Conservation (phyloP, 495 filamentous ascomycete species). For the Apiosordaria backusii region DNA sequence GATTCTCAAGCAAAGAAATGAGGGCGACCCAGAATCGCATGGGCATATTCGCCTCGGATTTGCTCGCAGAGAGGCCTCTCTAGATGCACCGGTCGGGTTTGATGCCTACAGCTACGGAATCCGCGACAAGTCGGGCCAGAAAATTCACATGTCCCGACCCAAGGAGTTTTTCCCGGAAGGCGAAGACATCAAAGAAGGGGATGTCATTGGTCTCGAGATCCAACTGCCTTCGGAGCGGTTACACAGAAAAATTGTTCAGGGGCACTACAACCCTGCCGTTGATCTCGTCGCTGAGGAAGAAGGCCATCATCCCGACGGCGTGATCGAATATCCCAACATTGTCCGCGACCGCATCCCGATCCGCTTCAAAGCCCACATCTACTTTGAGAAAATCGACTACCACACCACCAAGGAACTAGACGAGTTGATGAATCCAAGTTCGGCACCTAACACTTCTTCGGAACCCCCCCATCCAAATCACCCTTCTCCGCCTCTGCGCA, state of each 20-base stretch:
- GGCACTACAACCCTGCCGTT: slow-evolving; percentile 78
- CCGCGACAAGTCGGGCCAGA: slow-evolving; percentile 82
- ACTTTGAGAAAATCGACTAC: slow-evolving; percentile 94
- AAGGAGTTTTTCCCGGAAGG: slow-evolving; percentile 77
- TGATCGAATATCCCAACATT: slow-evolving; percentile 58
- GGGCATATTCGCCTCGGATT: slow-evolving; percentile 90
- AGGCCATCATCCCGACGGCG: slow-evolving; percentile 28
- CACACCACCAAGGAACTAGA: slow-evolving; percentile 84
- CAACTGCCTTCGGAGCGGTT: slow-evolving; percentile 77
- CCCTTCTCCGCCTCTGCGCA: slow-evolving; percentile 66
- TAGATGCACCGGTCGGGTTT: slow-evolving; percentile 91
- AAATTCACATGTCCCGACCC: slow-evolving; percentile 88
- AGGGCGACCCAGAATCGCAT: slow-evolving; percentile 32
- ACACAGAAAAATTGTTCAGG: slow-evolving; percentile 84
- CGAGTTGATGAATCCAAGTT: slow-evolving; percentile 71
- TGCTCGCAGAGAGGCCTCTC: slow-evolving; percentile 81
- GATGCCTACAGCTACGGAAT: slow-evolving; percentile 96
- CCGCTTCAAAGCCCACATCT: slow-evolving; percentile 84
- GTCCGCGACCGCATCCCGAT: slow-evolving; percentile 94
- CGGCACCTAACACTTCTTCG: slow-evolving; percentile 35
- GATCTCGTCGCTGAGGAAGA: slow-evolving; percentile 61
- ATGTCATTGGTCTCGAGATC: slow-evolving; percentile 94
- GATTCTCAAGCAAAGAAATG: slow-evolving; percentile 40
- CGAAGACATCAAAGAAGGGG: slow-evolving; percentile 71
- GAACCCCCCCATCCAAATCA: slow-evolving; percentile 67